Percentiles rank a stretch among this genome's conserved stretches.
Evolutionary conservation across 345 rosid species (phyloP).

Genomic region (Gossypium raimondii): DNA sequence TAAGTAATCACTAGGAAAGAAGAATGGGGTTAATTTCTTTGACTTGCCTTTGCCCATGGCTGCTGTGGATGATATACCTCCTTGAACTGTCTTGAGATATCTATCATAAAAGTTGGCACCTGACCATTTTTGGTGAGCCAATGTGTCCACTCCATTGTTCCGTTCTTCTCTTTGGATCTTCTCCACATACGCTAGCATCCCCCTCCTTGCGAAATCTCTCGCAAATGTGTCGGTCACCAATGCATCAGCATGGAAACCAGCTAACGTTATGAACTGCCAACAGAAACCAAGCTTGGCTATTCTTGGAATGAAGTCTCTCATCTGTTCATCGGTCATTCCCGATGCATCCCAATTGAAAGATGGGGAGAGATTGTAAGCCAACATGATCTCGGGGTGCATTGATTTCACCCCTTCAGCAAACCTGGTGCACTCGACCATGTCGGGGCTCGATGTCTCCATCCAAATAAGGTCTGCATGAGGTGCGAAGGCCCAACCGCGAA

Average conservation of each 20-base stretch:
- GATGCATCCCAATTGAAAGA: slow-evolving; percentile 98
- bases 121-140: slow-evolving; percentile 97
- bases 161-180: slow-evolving; percentile 95
- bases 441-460: slow-evolving; percentile 95
- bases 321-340: slow-evolving; percentile 76
- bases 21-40: neutral
- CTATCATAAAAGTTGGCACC: slow-evolving; percentile 89
- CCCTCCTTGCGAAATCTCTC: slow-evolving; percentile 68
- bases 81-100: slow-evolving; percentile 87
- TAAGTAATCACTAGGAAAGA: neutral
- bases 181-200: slow-evolving; percentile 96
- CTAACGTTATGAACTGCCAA: slow-evolving; percentile 97
- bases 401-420: slow-evolving; percentile 77
- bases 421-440: slow-evolving; percentile 65
- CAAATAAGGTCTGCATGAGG: slow-evolving; percentile 74
- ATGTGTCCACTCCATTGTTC: slow-evolving; percentile 86
- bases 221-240: slow-evolving; percentile 82
- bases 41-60: slow-evolving; percentile 95
- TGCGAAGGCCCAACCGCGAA: slow-evolving; percentile 92
- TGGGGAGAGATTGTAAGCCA: slow-evolving; percentile 91
- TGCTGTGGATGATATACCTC: slow-evolving; percentile 95
- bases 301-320: slow-evolving; percentile 79
- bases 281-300: slow-evolving; percentile 78
- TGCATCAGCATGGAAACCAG: slow-evolving; percentile 91
- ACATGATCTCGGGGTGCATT: slow-evolving; percentile 65